A percentile compares a stretch with the other conserved stretches of the same genome.
phyloP scores from a whole-genome alignment of 129 eudicot genomes.

The Saussurea involucrata region DNA sequence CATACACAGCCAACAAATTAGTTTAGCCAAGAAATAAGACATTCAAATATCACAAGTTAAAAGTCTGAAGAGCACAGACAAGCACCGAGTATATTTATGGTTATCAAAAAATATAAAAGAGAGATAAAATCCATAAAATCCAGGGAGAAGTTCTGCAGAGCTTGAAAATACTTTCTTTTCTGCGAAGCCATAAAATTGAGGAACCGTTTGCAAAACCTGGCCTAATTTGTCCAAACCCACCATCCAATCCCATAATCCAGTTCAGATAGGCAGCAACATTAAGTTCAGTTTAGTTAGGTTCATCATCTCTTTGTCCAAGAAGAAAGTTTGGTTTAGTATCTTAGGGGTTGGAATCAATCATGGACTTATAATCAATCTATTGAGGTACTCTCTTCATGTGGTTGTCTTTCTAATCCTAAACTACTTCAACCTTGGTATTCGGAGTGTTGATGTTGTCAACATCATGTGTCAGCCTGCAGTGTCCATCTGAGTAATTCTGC shows the following conservation, averaged over 20 bases:
- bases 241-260: background rate
- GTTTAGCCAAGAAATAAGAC: background rate
- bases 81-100: background rate
- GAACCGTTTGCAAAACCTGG: background rate
- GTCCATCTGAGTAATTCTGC: too few species aligned
- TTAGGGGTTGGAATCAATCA: background rate
- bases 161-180: background rate
- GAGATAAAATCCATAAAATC: background rate
- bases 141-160: background rate
- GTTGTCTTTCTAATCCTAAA: background rate
- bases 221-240: background rate
- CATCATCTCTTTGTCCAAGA: background rate
- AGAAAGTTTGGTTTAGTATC: background rate
- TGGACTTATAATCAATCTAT: background rate
- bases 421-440: too few species aligned
- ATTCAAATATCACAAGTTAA: slow-evolving; percentile 8
- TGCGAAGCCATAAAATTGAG: background rate
- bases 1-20: background rate
- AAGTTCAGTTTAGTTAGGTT: background rate
- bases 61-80: background rate
- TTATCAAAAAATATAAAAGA: background rate
- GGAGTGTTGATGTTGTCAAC: too few species aligned
- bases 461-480: too few species aligned
- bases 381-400: background rate
- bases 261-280: background rate